Percentiles rank a stretch among this genome's conserved stretches.
These are phyloP conservation scores for Venturia asperata DNA, from an alignment of 2,329 filamentous ascomycete genomes.

Conservation along the genomic window DNA sequence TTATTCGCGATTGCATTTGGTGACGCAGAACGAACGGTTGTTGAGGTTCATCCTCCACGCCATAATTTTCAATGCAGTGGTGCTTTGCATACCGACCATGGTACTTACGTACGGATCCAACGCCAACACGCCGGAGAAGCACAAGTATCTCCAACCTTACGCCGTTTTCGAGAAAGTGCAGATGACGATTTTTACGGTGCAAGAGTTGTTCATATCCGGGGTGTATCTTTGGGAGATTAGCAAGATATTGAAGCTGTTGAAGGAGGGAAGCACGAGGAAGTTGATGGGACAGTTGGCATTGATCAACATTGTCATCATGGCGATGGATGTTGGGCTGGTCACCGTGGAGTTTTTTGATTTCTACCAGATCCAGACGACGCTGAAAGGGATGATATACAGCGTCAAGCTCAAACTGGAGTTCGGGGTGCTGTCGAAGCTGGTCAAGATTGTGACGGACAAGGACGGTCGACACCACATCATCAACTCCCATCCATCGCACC, in stretches of 20 bases:
- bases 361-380: slow-evolving; percentile 17
- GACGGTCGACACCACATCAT: background rate
- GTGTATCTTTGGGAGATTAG: slow-evolving; percentile 21
- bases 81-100: slow-evolving; percentile 49
- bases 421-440: slow-evolving; percentile 15
- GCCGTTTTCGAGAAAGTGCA: slow-evolving; percentile 41
- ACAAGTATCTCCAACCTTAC: slow-evolving; percentile 32
- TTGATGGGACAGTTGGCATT: slow-evolving; percentile 15
- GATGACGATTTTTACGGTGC: slow-evolving; percentile 39
- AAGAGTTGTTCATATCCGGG: slow-evolving; percentile 32
- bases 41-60: slow-evolving; percentile 48
- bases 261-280: slow-evolving; percentile 14
- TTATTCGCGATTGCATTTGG: slow-evolving; percentile 56
- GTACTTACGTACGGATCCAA: slow-evolving; percentile 51
- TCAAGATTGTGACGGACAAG: slow-evolving; percentile 15
- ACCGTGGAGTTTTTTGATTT: slow-evolving; percentile 9
- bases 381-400: slow-evolving; percentile 19
- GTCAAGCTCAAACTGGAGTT: slow-evolving; percentile 20
- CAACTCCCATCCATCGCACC: background rate
- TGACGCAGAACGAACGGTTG: slow-evolving; percentile 45
- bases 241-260: slow-evolving; percentile 14
- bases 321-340: slow-evolving; percentile 14
- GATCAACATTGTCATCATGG: slow-evolving; percentile 18
- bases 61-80: slow-evolving; percentile 49
- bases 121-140: slow-evolving; percentile 37